Evolutionary conservation across 1,284 basidiomycete species (phyloP), one percentile per base, ranked within the genome.

Genomic region (Microstroma glucosiphilum): DNA sequence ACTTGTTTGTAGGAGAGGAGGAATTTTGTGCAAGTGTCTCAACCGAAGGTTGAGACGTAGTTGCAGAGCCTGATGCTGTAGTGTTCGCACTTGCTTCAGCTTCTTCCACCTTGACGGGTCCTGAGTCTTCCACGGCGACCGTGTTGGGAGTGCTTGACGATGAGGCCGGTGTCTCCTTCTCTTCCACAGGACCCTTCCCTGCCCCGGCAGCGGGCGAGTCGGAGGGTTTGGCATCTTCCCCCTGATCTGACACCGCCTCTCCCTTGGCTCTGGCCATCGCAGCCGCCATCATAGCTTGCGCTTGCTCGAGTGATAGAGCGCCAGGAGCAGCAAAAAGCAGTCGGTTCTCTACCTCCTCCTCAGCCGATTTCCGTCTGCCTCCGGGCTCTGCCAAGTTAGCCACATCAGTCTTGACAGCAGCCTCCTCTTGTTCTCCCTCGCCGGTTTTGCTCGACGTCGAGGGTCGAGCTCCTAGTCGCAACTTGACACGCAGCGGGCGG

Each of bases 401-500:
- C 30, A 9, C 30, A 3, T 37, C 30, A 9, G 3, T 9, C 30
- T 37, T 37, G 30, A 37, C 30, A 37, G 9, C 9, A 3, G 30
- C 9, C 30, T 37, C 30, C 30, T 37, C 30, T 37, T 37, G 30
- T 3, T 37, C 30, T 37, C 30, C 30, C 9, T 9, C 30, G 30
- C 30, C 30, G 30, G 9, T 9, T 37, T 37, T 37, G 30, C 9
- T 37, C 30, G 30, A 37, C 12, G 43, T 48, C 12, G 43, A 17
- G 4, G 43, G 43, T 12, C 43, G 4, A 48, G 43, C 43, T n/a
- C 37, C 46, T 9, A 60, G 23, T 17, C 26, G 30, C 25, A 60
- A 40, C 56, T 57, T 60, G 54, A 60, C 59, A 11, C 59, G 40
- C 54, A 42, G 56, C 7, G 59, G 59, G 13, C 59, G 53, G 19